These are phyloP conservation scores for Eimeria necatrix DNA, from an alignment of 169 alveolate genomes.

Conservation along the genomic window DNA sequence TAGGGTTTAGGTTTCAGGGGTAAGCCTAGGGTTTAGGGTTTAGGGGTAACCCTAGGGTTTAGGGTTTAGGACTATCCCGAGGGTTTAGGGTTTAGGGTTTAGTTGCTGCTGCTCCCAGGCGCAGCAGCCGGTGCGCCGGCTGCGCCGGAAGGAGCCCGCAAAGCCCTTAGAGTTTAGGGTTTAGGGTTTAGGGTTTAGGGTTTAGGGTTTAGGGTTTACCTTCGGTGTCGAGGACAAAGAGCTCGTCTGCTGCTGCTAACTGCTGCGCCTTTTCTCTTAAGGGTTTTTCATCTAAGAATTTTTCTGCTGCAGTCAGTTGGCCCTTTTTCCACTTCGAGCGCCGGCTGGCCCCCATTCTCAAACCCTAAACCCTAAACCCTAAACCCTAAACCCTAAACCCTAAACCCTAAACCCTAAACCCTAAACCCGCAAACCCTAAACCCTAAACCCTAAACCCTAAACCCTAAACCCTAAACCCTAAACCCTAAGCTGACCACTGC, in stretches of 20 bases:
- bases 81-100: too few species aligned
- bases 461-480: slow-evolving; percentile 72
- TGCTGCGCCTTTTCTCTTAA: not conserved
- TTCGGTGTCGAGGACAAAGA: not conserved
- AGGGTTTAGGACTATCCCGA: too few species aligned
- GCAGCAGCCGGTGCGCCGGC: too few species aligned
- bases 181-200: slow-evolving; percentile 43
- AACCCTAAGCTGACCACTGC: slow-evolving; percentile 11
- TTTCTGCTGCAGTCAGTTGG: not conserved
- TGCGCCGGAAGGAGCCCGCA: too few species aligned
- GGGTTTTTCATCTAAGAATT: not conserved
- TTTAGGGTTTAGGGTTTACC: slow-evolving; percentile 1
- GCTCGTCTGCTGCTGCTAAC: not conserved
- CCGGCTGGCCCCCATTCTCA: not conserved
- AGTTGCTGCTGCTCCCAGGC: too few species aligned
- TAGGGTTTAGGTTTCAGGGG: too few species aligned
- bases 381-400: not conserved
- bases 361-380: slow-evolving; percentile 40
- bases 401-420: not conserved
- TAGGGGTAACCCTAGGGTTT: too few species aligned
- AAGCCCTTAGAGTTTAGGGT: too few species aligned
- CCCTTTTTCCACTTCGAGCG: slow-evolving; percentile 9
- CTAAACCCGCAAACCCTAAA: slow-evolving; percentile 6
- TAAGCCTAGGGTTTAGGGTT: too few species aligned
- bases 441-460: slow-evolving; percentile 51